These are phyloP conservation scores for Colletotrichum eremochloae DNA, from an alignment of 2,329 filamentous ascomycete species.

Conservation along the genomic window DNA sequence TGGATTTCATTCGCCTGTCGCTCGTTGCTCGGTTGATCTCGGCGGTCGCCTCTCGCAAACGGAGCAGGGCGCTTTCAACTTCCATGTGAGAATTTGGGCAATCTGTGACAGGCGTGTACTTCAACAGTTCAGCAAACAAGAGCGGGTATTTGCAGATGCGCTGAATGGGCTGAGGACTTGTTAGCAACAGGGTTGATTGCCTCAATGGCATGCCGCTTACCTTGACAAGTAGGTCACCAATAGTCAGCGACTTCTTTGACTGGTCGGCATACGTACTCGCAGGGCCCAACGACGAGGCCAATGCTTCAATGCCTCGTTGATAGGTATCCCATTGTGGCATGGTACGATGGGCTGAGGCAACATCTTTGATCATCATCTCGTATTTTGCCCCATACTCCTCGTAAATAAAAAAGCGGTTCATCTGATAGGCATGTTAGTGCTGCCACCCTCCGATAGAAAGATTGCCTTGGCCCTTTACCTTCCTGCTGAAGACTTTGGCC, in stretches of 20 bases:
- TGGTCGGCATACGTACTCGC: slow-evolving; percentile 73
- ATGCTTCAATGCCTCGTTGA: slow-evolving; percentile 86
- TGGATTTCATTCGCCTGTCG: slow-evolving; percentile 76
- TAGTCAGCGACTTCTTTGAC: slow-evolving; percentile 81
- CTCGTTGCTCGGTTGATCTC: slow-evolving; percentile 90
- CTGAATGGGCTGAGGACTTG: slow-evolving; percentile 80
- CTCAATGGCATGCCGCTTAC: slow-evolving; percentile 57
- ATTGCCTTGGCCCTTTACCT: slow-evolving; percentile 55
- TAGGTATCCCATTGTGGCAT: slow-evolving; percentile 83
- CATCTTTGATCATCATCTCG: slow-evolving; percentile 84
- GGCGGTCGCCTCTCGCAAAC: slow-evolving; percentile 79
- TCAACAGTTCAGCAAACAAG: slow-evolving; percentile 85
- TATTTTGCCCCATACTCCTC: slow-evolving; percentile 94
- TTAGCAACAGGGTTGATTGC: slow-evolving; percentile 24
- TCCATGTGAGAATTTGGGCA: slow-evolving; percentile 87
- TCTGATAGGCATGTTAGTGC: slow-evolving; percentile 61
- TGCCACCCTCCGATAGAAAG: slow-evolving; percentile 4
- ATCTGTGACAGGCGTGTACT: slow-evolving; percentile 85
- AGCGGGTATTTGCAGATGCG: slow-evolving; percentile 92
- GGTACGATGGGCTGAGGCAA: slow-evolving; percentile 76
- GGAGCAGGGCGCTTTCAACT: slow-evolving; percentile 79
- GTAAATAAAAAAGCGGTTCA: slow-evolving; percentile 86
- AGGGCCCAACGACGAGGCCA: slow-evolving; percentile 81
- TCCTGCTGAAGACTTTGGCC: slow-evolving; percentile 71
- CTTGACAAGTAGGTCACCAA: slow-evolving; percentile 92